phyloP scores from a whole-genome alignment of 2,329 filamentous ascomycete genomes.

The Botrytis pseudocinerea region DNA sequence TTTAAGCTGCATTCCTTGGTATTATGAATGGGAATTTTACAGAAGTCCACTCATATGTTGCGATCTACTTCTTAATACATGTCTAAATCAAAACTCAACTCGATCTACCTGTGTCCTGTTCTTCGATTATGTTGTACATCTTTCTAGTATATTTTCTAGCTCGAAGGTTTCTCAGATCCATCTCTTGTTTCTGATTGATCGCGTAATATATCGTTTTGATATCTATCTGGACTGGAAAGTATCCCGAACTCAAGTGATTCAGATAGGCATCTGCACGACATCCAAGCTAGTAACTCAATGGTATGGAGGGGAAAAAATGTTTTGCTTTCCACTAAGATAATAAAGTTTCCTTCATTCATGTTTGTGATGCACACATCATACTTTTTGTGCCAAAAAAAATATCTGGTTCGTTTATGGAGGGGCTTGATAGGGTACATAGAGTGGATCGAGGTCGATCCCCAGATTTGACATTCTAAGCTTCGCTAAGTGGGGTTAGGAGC shows the following conservation, averaged over 20 bases:
- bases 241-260: background rate
- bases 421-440: background rate
- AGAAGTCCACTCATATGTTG: rapidly evolving
- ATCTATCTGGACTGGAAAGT: background rate
- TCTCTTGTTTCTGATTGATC: background rate
- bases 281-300: background rate
- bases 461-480: background rate
- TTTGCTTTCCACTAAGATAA: background rate
- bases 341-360: background rate
- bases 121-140: background rate
- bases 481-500: background rate
- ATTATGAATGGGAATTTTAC: background rate
- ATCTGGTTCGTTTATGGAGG: rapidly evolving
- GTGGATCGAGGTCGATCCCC: background rate
- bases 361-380: background rate
- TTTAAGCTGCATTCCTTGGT: background rate
- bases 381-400: rapidly evolving
- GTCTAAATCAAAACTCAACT: background rate
- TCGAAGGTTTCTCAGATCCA: background rate
- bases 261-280: background rate
- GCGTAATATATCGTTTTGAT: background rate
- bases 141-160: too few species aligned
- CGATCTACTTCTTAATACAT: background rate
- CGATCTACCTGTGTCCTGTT: background rate
- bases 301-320: background rate